A percentile compares a stretch with the other conserved stretches of the same genome.
Conservation (phyloP, 2,329 filamentous ascomycete species). For the Raffaelea ambrosiae region DNA sequence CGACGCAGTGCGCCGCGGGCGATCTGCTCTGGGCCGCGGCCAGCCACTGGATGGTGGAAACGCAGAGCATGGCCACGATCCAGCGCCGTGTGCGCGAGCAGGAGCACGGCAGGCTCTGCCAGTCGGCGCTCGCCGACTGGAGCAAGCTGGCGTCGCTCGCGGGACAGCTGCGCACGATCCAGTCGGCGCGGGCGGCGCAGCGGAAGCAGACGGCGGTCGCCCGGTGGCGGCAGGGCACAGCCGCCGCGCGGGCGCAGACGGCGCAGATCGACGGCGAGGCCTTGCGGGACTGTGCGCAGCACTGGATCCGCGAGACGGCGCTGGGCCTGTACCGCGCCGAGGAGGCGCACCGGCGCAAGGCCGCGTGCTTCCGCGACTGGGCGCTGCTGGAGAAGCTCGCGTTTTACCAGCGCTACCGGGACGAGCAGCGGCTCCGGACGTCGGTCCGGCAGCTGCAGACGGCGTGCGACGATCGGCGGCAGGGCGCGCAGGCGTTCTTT, state of each 20-base stretch:
- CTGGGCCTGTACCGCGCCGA: conserved; percentile 14
- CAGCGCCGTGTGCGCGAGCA: conserved; percentile 7
- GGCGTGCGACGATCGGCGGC: not conserved
- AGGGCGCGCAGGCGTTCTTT: too few species aligned
- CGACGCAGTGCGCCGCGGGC: conserved; percentile 9
- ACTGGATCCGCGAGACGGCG: conserved; percentile 19
- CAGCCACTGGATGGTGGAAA: conserved; percentile 7
- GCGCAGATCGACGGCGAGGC: not conserved
- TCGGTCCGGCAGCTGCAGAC: not conserved
- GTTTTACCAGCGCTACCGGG: conserved; percentile 16
- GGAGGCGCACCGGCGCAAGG: conserved; percentile 11
- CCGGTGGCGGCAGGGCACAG: conserved; percentile 3
- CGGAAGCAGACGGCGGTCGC: not conserved
- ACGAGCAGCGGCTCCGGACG: conserved; percentile 11
- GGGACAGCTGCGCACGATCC: conserved; percentile 4
- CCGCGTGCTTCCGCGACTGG: conserved; percentile 17
- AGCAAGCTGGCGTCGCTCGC: conserved; percentile 2
- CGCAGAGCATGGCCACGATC: conserved; percentile 1
- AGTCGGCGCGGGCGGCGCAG: not conserved
- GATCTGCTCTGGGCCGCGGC: conserved; percentile 10
- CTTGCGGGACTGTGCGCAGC: conserved; percentile 10
- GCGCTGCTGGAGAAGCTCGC: conserved; percentile 18
- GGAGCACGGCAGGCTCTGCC: conserved; percentile 5
- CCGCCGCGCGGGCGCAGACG: not conserved
- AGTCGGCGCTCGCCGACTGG: conserved; percentile 11